A percentile compares a stretch with the other conserved stretches of the same genome.
Evolutionary conservation across 345 rosid genomes (phyloP).

Genomic region (Camelina neglecta): DNA sequence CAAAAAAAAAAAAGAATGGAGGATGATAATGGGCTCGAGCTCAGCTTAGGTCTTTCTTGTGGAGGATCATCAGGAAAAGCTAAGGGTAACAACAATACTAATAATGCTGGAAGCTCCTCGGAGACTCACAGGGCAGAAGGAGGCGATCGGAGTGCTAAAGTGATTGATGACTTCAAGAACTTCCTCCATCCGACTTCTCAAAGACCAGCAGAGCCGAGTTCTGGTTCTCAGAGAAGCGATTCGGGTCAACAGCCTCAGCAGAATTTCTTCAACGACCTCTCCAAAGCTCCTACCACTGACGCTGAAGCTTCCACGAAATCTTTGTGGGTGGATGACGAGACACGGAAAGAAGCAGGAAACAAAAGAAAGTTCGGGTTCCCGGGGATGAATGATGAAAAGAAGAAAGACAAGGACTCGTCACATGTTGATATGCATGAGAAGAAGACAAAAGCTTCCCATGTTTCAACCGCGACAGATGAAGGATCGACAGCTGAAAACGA

Average conservation of each 20-base stretch:
- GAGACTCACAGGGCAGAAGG: constrained; percentile 62
- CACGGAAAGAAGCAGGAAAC: constrained; percentile 52
- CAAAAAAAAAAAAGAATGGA: constrained; percentile 56
- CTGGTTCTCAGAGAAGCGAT: constrained; percentile 70
- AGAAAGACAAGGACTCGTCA: constrained; percentile 58
- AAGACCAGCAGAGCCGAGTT: constrained; percentile 56
- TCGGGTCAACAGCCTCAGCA: constrained; percentile 62
- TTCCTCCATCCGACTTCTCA: constrained; percentile 65
- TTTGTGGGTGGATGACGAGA: constrained; percentile 76
- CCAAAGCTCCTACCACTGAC: constrained; percentile 54
- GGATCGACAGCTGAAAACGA: constrained; percentile 93
- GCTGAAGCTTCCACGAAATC: constrained; percentile 62
- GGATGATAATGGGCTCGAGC: constrained; percentile 91
- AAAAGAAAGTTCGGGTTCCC: constrained; percentile 72
- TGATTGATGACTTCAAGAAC: constrained; percentile 71
- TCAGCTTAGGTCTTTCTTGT: constrained; percentile 90
- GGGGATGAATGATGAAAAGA: constrained; percentile 62
- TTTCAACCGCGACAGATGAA: constrained; percentile 80
- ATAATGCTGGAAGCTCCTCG: constrained; percentile 59
- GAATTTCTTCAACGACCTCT: constrained; percentile 85
- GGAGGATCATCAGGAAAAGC: constrained; percentile 78
- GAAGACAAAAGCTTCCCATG: constrained; percentile 66
- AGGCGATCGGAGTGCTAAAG: constrained; percentile 68
- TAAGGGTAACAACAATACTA: constrained; percentile 66
- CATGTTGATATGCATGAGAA: constrained; percentile 57